A percentile compares a stretch with the other conserved stretches of the same genome.
These are phyloP conservation scores for Diatrype stigma DNA, from an alignment of 2,329 filamentous ascomycete genomes.

Conservation along the genomic window DNA sequence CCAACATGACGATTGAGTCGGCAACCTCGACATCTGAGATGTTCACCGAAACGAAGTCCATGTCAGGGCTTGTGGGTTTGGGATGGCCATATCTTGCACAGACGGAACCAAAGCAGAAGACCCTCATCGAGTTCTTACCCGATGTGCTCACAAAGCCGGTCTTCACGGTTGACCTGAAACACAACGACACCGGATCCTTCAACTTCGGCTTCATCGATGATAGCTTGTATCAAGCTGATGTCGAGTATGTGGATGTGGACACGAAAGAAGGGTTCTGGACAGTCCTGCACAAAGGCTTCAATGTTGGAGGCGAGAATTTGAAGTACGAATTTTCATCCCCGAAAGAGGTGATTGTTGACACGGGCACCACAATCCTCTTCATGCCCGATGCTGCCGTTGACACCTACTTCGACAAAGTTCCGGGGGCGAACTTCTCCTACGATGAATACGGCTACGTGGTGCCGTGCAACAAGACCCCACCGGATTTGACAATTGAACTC, in stretches of 20 bases:
- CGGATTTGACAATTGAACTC: conserved; percentile 52
- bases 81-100: conserved; percentile 43
- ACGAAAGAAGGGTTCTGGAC: conserved; percentile 45
- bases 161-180: conserved; percentile 47
- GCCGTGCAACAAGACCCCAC: conserved; percentile 54
- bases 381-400: conserved; percentile 51
- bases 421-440: conserved; percentile 45
- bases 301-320: conserved; percentile 26
- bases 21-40: conserved; percentile 39
- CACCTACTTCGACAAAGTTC: conserved; percentile 56
- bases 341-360: conserved; percentile 57
- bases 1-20: conserved; percentile 45
- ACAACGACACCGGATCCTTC: conserved; percentile 44
- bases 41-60: conserved; percentile 36
- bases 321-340: conserved; percentile 37
- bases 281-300: conserved; percentile 31
- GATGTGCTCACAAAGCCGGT: conserved; percentile 36
- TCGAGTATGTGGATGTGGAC: conserved; percentile 47
- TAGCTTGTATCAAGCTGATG: conserved; percentile 31
- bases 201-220: conserved; percentile 48
- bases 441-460: conserved; percentile 49
- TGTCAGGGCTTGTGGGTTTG: conserved; percentile 51
- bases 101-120: conserved; percentile 37
- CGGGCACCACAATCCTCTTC: conserved; percentile 64
- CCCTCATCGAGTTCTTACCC: conserved; percentile 41